A percentile compares a stretch with the other conserved stretches of the same genome.
Evolutionary conservation across 2,329 filamentous ascomycete species (phyloP).

Genomic region (Cladophialophora yegresii): DNA sequence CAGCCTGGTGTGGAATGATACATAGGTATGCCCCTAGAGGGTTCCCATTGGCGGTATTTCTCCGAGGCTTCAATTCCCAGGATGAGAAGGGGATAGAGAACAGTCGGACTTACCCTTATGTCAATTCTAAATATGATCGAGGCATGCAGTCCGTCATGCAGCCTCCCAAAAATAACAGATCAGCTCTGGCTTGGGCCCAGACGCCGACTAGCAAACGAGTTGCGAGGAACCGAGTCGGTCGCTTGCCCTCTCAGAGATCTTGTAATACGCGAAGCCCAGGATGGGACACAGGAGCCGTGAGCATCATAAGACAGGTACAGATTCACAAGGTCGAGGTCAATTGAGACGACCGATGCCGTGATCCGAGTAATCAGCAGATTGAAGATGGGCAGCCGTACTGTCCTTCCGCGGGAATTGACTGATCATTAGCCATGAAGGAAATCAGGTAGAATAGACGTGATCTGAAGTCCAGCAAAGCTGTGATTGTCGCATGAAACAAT

Average conservation of each 20-base stretch:
- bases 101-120: neutral
- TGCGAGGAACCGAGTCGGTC: neutral
- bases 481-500: neutral
- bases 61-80: neutral
- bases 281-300: neutral
- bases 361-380: neutral
- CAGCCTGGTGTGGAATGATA: slow-evolving; percentile 1
- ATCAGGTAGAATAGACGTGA: neutral
- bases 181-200: neutral
- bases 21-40: neutral
- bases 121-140: neutral
- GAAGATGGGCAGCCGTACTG: too few species aligned
- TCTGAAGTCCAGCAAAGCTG: neutral
- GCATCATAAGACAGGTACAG: neutral
- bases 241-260: neutral
- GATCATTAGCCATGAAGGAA: neutral
- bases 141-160: neutral
- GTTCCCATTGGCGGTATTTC: slow-evolving; percentile 3
- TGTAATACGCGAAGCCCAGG: neutral
- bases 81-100: neutral
- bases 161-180: neutral
- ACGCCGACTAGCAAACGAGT: neutral
- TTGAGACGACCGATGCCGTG: neutral
- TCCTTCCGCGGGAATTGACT: neutral
- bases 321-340: neutral